Evolutionary conservation across 2,329 filamentous ascomycete genomes (phyloP), one percentile per base, ranked within the genome.

Genomic region (Biscogniauxia mediterranea): DNA sequence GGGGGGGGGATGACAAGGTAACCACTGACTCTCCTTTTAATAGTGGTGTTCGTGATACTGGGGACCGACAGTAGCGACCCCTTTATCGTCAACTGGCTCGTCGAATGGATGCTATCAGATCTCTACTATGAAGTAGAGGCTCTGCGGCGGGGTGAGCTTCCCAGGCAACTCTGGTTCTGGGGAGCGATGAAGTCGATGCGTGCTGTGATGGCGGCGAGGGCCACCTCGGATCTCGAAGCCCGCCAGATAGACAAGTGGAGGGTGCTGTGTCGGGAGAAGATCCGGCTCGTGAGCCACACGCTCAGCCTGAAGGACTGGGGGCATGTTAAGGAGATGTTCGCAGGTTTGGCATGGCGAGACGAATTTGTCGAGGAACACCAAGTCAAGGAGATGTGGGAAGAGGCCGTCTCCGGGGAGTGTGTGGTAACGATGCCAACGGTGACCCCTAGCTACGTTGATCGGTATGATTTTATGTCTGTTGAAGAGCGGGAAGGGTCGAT

Each of bases 361-460:
- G 63, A 63, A 25, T 63, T 65, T 54, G 64, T 65, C 28, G 63
- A 68, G 55, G 64, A 68, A 28, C 60, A 63, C 23, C 66, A 63
- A 54, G 57, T 69, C n/a, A 60, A 53, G 28, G 67, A 68, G 54
- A 68, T 69, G 64, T 69, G 67, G 67, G 67, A 69, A 59, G 66
- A 67, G 46, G 67, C 67, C 0, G 63, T 68, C 0, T 64, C 63
- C 42, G 66, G 64, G 20, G 61, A 60, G 46, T 53, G 60, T 1
- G 64, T 67, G 52, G 64, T 64, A 19, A 58, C 59, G 19, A 66
- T 61, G 1, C 57, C 62, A 38, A 65, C 62, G 1, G 60, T 61
- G 4, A 64, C 66, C 1, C 66, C 64, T n/a, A 65, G 64, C 57
- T 66, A 61, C 57, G 63, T 59, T 52, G 66, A 67, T 28, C 57